Evolutionary conservation across 805 yeast genomes (phyloP), one percentile per base, ranked within the genome.

Genomic region (Kodamaea laetipori): DNA sequence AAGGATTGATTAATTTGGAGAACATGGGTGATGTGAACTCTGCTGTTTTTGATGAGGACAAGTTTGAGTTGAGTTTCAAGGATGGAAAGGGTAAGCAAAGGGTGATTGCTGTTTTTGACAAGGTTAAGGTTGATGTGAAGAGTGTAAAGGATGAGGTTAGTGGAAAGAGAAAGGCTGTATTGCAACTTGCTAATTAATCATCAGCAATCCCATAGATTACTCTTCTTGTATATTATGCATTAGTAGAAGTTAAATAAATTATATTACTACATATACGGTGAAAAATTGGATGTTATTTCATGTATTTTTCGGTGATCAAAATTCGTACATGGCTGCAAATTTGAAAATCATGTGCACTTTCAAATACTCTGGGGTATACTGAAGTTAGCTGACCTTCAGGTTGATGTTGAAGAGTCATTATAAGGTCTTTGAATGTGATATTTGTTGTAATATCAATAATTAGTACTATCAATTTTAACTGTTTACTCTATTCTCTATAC

Each of bases 161-260:
- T 3, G 96, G 97, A 40, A 92, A 92, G 73, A 82, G 98, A 67
- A 89, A 84, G 64, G 97, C 95, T 1, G 90, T 85, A 58, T 71
- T 92, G 61, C n/a, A 58, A 78, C 37, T 69, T 86, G 46, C 24
- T 21, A 8, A 21, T 21, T 21, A 21, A n/a, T n/a, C n/a, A n/a
- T n/a, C n/a, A n/a, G n/a, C n/a, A n/a, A n/a, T n/a, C n/a, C n/a
- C n/a, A n/a, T n/a, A 76, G 73, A 53, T 80, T 12, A 28, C 32
- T 28, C 11, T 6, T 12, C 32, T 6, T 28, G 32, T 12, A 28
- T 12, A 28, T 28, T 30, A 9, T 30, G 34, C 34, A 30, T 30
- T 30, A 30, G 34, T 30, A 37, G 31, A 39, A 27, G 28, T 39
- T 39, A 24, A 17, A 33, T 25, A 25, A 30, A 30, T n/a, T n/a